Evolutionary conservation across 2,329 filamentous ascomycete genomes (phyloP), one percentile per base, ranked within the genome.

Genomic region (Alternaria brassicicola): DNA sequence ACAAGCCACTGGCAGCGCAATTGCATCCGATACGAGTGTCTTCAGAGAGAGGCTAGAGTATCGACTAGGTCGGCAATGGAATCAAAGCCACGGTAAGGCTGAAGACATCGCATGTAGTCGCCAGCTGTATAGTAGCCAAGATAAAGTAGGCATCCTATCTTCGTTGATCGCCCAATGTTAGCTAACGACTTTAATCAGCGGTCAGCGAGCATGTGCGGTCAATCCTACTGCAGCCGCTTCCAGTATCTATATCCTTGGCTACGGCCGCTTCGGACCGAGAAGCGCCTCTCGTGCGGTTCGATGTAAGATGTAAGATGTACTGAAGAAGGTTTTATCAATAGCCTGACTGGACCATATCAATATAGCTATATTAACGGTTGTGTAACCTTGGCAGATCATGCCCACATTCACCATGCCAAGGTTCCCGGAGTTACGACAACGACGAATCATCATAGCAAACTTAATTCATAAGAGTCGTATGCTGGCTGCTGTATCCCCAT

Each of bases 361-460:
- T 58, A 47, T 58, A 51, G 17, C 31, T 38, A 55, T 30, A 58
- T 50, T 55, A 55, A 55, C 45, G 45, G 51, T 19, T 49, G 55
- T 58, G 45, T 55, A 50, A 58, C 55, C 28, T 33, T 21, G 31
- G 41, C 4, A 21, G 55, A 54, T 55, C 50, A 45, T 46, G 30
- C 21, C 52, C 30, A 9, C 17, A 45, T 39, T 39, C 3, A 26
- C 12, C 17, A 43, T 31, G 42, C 38, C 49, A 54, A 50, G 36
- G 13, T 31, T 5, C 31, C 17, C 41, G 23, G 25, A 31, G 38
- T 28, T 5, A 23, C 38, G 31, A 17, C 25, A 26, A 21, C 17
- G 13, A 48, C 55, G 17, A 49, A 55, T 55, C 45, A 58, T 1
- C 3, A 33, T 6, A 19, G 38, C 8, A 38, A 4, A 23, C n/a